Conservation (phyloP, 441 rosid genomes). For the Aquilaria agallochum region DNA sequence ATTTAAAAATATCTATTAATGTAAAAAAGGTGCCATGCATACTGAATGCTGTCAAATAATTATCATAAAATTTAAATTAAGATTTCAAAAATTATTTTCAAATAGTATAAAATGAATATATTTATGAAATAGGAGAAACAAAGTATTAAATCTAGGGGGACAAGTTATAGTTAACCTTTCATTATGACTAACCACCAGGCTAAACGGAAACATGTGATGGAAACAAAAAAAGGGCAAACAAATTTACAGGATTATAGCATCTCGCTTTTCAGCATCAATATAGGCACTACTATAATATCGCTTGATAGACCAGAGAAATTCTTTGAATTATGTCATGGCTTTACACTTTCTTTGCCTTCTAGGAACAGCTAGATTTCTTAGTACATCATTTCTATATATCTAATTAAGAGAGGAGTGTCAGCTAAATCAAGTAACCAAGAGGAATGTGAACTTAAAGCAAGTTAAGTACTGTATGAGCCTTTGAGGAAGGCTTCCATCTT, state of each 20-base stretch:
- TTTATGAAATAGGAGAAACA: no score
- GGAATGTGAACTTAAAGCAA: not conserved
- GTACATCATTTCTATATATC: conserved; percentile 4
- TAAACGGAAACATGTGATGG: conserved; percentile 5
- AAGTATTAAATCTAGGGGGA: no score
- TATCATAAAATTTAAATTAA: no score
- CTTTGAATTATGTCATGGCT: conserved; percentile 95
- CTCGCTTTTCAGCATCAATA: conserved; percentile 98
- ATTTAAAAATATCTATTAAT: no score
- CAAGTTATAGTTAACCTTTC: no score
- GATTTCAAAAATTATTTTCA: no score
- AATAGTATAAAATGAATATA: no score
- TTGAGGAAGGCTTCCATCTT: conserved; percentile 46
- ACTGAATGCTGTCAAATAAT: no score
- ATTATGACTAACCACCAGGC: conserved; percentile 10
- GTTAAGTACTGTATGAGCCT: not conserved
- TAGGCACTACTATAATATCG: conserved; percentile 95
- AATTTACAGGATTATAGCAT: conserved; percentile 90
- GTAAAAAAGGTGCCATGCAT: no score
- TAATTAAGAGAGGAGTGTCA: no score
- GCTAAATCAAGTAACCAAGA: not conserved
- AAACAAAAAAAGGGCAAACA: conserved; percentile 3
- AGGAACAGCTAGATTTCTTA: conserved; percentile 59
- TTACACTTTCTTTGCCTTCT: conserved; percentile 99
- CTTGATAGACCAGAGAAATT: conserved; percentile 88